Evolutionary conservation across 176 grass and related monocot genomes (phyloP), one percentile per base, ranked within the genome.

Genomic region (Saccharum officinarum): DNA sequence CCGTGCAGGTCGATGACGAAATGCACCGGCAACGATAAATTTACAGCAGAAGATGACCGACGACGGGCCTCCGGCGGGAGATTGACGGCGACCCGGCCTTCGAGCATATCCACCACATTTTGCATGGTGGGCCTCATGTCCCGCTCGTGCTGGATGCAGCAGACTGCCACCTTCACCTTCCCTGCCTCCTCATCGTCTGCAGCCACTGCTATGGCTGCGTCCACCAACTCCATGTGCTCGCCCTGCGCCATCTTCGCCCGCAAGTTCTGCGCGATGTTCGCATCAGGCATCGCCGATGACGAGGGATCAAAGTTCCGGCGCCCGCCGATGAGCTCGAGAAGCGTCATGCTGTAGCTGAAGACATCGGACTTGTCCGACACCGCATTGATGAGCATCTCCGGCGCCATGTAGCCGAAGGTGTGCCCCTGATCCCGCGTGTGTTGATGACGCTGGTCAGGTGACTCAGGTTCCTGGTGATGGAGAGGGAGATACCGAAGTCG

Each of bases 311-410:
- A 54, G 85, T 79, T 86, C 36, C 74, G 80, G 13, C 89, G 75
- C 1, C 86, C 88, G 73, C 80, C 78, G 30, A 91, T 26, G 15
- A 91, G 54, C 80, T 91, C 92, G 6, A 86, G 39, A n/a, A 86
- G 86, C 25, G 86, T 80, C 89, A 91, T 87, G 33, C 89, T 80
- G 23, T 91, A 94, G 80, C 88, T 88, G 81, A 86, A 94, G 42
- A 91, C 83, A 71, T 94, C 89, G 16, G 30, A 91, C 63, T 78
- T 91, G 17, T 76, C 82, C 2, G 83, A 87, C 0, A 94, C 67
- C 12, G 57, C 86, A 28, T 45, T 71, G 23, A 91, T 52, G 1
- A 90, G 73, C 92, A 86, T 83, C 88, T 94, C 88, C 3, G 82
- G 88, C 11, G 92, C 69, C 23, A 87, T 26, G 81, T 93, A 90